Evolutionary conservation across 1,284 basidiomycete genomes (phyloP).

Genomic region (Sphagnurus paluster): DNA sequence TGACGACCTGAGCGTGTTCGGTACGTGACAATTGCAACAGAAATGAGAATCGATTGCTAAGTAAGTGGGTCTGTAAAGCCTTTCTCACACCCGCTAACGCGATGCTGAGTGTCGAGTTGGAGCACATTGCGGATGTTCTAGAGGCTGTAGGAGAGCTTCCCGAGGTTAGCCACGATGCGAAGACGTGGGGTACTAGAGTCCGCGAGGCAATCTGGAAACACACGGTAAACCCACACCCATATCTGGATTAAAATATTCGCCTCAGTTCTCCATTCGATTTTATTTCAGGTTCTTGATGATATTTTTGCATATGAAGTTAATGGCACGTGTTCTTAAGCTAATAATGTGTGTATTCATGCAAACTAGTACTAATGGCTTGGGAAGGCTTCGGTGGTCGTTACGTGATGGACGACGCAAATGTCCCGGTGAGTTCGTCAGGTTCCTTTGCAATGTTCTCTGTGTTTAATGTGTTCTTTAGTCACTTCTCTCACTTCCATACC

Average conservation of each 20-base stretch:
- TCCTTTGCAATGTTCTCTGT: constrained; percentile 5
- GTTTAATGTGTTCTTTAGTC: constrained; percentile 42
- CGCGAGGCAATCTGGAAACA: constrained; percentile 62
- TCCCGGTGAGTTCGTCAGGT: constrained; percentile 52
- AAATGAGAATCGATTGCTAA: not conserved
- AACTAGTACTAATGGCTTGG: constrained; percentile 4
- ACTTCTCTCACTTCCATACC: constrained; percentile 72
- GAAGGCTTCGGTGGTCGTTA: constrained; percentile 65
- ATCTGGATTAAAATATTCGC: no score
- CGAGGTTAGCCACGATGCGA: constrained; percentile 55
- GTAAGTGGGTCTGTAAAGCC: constrained; percentile 38
- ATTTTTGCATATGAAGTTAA: constrained; percentile 80
- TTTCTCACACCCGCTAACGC: constrained; percentile 78
- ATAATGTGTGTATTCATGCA: no score
- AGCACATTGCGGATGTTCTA: constrained; percentile 59
- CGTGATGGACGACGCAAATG: constrained; percentile 82
- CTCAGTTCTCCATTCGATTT: no score
- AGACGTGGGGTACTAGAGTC: constrained; percentile 60
- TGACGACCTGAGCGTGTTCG: constrained; percentile 70
- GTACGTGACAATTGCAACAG: constrained; percentile 36
- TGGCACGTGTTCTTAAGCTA: constrained; percentile 36
- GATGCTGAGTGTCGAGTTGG: constrained; percentile 75
- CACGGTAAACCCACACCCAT: constrained; percentile 49
- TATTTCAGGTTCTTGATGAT: constrained; percentile 51
- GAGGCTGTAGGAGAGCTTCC: constrained; percentile 47